Percentiles rank a stretch among this genome's conserved stretches.
Conservation (phyloP, 2,329 filamentous ascomycete species). For the Penicillium sp. region DNA sequence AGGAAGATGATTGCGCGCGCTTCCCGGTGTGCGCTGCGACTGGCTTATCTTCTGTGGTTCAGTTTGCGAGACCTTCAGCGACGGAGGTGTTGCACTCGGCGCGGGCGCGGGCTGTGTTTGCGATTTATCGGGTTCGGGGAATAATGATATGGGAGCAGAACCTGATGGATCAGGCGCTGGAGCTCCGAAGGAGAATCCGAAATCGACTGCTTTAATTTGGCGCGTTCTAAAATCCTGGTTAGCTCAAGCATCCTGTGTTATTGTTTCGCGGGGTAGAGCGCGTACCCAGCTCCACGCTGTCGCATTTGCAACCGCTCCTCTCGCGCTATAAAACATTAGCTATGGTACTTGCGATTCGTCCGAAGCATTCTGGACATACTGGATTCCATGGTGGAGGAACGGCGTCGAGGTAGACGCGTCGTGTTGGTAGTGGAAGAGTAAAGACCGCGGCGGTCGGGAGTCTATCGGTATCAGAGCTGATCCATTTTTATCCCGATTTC, state of each 20-base stretch:
- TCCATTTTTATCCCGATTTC: slow-evolving; percentile 29
- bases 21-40: slow-evolving; percentile 29
- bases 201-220: slow-evolving; percentile 50
- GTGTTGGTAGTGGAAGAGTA: slow-evolving; percentile 25
- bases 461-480: slow-evolving; percentile 19
- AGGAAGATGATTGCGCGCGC: slow-evolving; percentile 33
- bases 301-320: slow-evolving; percentile 58
- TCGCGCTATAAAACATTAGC: slow-evolving; percentile 42
- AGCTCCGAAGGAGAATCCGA: slow-evolving; percentile 51
- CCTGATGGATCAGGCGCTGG: slow-evolving; percentile 24
- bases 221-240: slow-evolving; percentile 42
- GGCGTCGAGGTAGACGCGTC: slow-evolving; percentile 36
- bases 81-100: slow-evolving; percentile 8
- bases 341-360: background rate
- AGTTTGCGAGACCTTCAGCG: slow-evolving; percentile 16
- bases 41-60: slow-evolving; percentile 12
- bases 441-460: slow-evolving; percentile 19
- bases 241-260: slow-evolving; percentile 20
- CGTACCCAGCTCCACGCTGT: slow-evolving; percentile 59
- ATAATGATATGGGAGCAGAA: slow-evolving; percentile 25
- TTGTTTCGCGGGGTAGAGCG: slow-evolving; percentile 29
- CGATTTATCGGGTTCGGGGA: slow-evolving; percentile 18
- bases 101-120: slow-evolving; percentile 16
- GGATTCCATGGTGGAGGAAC: slow-evolving; percentile 39
- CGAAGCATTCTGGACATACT: slow-evolving; percentile 29